These are phyloP conservation scores for Cryomyces antarcticus DNA, from an alignment of 495 filamentous ascomycete species.

Conservation along the genomic window DNA sequence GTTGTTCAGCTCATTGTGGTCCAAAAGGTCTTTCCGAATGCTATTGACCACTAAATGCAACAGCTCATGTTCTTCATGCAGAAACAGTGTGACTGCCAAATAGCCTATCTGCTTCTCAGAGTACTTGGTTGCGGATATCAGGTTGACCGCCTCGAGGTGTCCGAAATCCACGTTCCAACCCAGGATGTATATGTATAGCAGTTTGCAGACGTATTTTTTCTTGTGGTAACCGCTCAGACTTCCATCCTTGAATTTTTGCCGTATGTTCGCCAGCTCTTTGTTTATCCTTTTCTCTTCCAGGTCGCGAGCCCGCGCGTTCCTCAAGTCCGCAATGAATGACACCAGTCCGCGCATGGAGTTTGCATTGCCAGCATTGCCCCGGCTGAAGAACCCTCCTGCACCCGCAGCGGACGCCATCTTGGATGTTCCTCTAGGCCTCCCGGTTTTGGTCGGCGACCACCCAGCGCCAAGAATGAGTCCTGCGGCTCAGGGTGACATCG, in stretches of 20 bases:
- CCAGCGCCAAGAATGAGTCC: no score
- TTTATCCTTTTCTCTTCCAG: slow-evolving; percentile 98
- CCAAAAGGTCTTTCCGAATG: slow-evolving; percentile 85
- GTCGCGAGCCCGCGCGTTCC: slow-evolving; percentile 86
- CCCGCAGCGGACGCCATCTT: slow-evolving; percentile 16
- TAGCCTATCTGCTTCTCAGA: slow-evolving; percentile 99
- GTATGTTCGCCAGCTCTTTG: slow-evolving; percentile 96
- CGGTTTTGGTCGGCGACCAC: no score
- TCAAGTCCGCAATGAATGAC: slow-evolving; percentile 93
- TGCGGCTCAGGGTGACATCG: no score
- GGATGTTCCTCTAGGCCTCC: slow-evolving; percentile 2
- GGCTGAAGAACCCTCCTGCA: slow-evolving; percentile 18
- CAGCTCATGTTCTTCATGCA: slow-evolving; percentile 93
- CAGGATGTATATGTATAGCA: slow-evolving; percentile 97
- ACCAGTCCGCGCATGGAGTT: slow-evolving; percentile 39
- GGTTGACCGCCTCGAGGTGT: slow-evolving; percentile 91
- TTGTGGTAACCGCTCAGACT: slow-evolving; percentile 80
- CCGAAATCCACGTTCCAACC: slow-evolving; percentile 99
- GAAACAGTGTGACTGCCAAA: slow-evolving; percentile 86
- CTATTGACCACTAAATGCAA: slow-evolving; percentile 95
- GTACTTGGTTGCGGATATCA: slow-evolving; percentile 91
- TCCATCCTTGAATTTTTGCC: slow-evolving; percentile 65
- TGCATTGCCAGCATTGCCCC: slow-evolving; percentile 14
- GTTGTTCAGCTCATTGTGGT: slow-evolving; percentile 93
- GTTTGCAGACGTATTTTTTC: slow-evolving; percentile 99